Evolutionary conservation across 768 basidiomycete species (phyloP), one percentile per base, ranked within the genome.

Genomic region (Trichaptum fuscoviolaceum): DNA sequence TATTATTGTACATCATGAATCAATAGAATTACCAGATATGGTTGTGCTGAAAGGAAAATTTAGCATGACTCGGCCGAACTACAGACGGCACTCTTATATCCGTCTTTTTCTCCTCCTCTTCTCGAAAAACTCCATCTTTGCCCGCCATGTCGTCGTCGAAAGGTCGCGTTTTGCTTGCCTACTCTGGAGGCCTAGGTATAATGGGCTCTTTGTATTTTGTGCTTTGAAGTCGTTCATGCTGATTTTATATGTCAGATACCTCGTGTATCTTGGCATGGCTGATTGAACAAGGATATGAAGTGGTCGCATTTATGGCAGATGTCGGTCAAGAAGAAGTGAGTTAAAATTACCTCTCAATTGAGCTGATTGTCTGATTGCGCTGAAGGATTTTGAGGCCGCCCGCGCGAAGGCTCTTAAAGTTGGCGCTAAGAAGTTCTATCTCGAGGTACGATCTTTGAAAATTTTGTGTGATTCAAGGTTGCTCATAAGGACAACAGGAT

Each of bases 241-340:
- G 27, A 59, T 59, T 17, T 58, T 4, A 61, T 61, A 61, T 36
- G 35, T 64, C 72, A 96, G 97, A 99, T 79, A 99, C 97, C 24
- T 98, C 96, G 42, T 99, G 96, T 80, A 99, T 99, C 81, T 90
- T 99, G 72, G 94, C 94, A 64, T 99, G 96, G 96, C 83, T 99
- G 79, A 95, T 99, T 78, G 97, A 99, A 77, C 84, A 98, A 77
- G 95, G 94, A 66, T 99, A 99, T 79, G 93, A 99, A 75, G 96
- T 98, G 69, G 87, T 91, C 71, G 94, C 95, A 25, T 99, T 96
- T 85, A 95, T 96, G 92, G 93, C 94, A 15, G 93, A 96, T 79
- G 91, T 96, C 65, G 94, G 93, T 15, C 93, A 95, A 72, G 93
- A 95, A 77, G 93, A 95, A 83, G 92, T 88, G 64, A 34, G 78